Evolutionary conservation across 148 eudicot genomes (phyloP), one percentile per base, ranked within the genome.

Genomic region (Selenicereus undatus): DNA sequence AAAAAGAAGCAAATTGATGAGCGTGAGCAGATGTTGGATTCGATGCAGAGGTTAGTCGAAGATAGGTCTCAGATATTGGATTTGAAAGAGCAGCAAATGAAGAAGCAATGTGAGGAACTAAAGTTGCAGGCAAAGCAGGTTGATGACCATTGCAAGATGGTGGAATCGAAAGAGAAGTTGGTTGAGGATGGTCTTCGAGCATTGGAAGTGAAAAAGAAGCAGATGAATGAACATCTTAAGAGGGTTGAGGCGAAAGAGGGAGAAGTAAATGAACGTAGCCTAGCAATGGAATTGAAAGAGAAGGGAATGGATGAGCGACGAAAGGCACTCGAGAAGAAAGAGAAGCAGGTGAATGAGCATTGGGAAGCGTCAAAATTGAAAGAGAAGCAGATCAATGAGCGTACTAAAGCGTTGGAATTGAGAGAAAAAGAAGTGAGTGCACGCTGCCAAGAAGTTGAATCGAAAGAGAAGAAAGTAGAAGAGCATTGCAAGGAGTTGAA

Each of bases 391-490:
- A 30, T 76, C 10, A 58, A 76, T 48, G 54, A 76, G 74, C 71
- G 24, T 84, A 45, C 35, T 51, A 64, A 71, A 60, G 74, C 64
- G 45, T 62, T 58, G n/a, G 83, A 76, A 18, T 32, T 48, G 45
- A 80, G 64, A 79, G 68, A 48, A 43, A 76, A 76, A 24, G 86
- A 76, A 50, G 73, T 64, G 2, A 76, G 16, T 71, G 74, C 76
- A 27, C 80, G 73, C 2, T n/a, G 11, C n/a, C 70, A 76, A 51
- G 76, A 36, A 62, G 21, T 72, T 62, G 83, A 77, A 32, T 24
- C 10, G 2, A 48, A 71, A 27, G 78, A 76, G 35, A 71, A 45
- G 54, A 29, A 45, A 13, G 3, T 72, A 2, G 77, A 24, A 22
- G 51, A 74, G 30, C 80, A 16, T n/a, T 11, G 48, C 30, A 50